These are phyloP conservation scores for Termitomyces sp. DNA, from an alignment of 768 basidiomycete genomes.

Conservation along the genomic window DNA sequence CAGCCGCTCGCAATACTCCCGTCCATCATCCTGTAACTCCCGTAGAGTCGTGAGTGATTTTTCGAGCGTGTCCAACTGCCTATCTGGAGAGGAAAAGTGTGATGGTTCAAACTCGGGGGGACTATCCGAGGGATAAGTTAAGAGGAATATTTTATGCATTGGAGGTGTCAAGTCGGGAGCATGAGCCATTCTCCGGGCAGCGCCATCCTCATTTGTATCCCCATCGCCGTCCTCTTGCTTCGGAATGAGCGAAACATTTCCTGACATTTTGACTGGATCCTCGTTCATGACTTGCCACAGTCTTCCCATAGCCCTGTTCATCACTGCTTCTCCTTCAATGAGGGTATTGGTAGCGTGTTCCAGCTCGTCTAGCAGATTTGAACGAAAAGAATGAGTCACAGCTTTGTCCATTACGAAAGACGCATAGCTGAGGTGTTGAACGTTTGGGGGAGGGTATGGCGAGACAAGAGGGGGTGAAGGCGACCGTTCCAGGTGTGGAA, in stretches of 20 bases:
- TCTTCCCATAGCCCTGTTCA: slow-evolving; percentile 70
- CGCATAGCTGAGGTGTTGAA: slow-evolving; percentile 69
- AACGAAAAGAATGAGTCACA: slow-evolving; percentile 79
- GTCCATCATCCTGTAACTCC: slow-evolving; percentile 80
- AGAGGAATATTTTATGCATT: slow-evolving; percentile 63
- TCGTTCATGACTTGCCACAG: slow-evolving; percentile 81
- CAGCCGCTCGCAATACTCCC: slow-evolving; percentile 81
- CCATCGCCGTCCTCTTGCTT: slow-evolving; percentile 68
- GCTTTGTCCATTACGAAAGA: slow-evolving; percentile 85
- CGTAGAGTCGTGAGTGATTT: slow-evolving; percentile 68
- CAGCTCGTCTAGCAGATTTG: slow-evolving; percentile 69
- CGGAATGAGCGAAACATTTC: slow-evolving; percentile 42
- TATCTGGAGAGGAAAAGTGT: slow-evolving; percentile 58
- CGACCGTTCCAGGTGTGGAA: slow-evolving; percentile 73
- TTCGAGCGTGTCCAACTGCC: slow-evolving; percentile 66
- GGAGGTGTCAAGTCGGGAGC: slow-evolving; percentile 64
- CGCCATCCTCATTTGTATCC: slow-evolving; percentile 36
- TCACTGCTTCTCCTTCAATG: slow-evolving; percentile 73
- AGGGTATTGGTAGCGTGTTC: slow-evolving; percentile 79
- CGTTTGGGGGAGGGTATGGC: slow-evolving; percentile 65
- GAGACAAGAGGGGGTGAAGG: slow-evolving; percentile 71
- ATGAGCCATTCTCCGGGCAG: slow-evolving; percentile 39
- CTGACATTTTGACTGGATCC: slow-evolving; percentile 40
- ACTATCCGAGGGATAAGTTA: slow-evolving; percentile 40
- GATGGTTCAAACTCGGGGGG: slow-evolving; percentile 45